Evolutionary conservation across 371 early-diverging fungal species (phyloP), one percentile per base, ranked within the genome.

Genomic region (Haplosporangium sp.): DNA sequence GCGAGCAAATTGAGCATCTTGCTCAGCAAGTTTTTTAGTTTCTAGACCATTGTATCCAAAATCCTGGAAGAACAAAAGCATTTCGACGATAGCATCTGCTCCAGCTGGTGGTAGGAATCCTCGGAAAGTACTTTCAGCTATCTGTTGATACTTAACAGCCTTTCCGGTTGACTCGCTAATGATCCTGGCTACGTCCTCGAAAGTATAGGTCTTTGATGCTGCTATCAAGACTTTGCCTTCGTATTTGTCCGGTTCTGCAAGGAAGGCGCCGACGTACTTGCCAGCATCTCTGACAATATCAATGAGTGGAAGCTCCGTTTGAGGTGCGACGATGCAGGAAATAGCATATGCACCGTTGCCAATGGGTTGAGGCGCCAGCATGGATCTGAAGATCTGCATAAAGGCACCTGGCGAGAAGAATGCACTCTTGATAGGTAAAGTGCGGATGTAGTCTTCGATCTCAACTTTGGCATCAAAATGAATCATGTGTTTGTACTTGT

Each of bases 231-330:
- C 42, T 35, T 60, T 64, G 65, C 71, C 71, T 13, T 71, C 38
- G 20, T 47, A 71, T 53, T 71, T 71, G 3, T 71, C 71, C 4
- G 71, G 71, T n/a, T 71, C 65, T 17, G 65, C 71, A 48, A 71
- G 65, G 42, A 65, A 60, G 34, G 71, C 65, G 7, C 69, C 69
- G 6, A 71, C 65, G 15, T 44, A 71, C 47, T 71, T 71, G 44
- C 71, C 71, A 10, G 61, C 52, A 45, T 71, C 65, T 1, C 15
- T n/a, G 20, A 52, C 9, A 4, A 40, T 34, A 44, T 64, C 65
- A 37, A 61, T 65, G 35, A 59, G 61, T 2, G 65, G 65, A 35
- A 61, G 59, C 45, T 5, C 39, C 4, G 65, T 44, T 5, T 40
- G 13, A 13, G 65, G 71, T 59, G 52, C 27, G 27, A 71, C 63